Evolutionary conservation across 2,329 filamentous ascomycete genomes (phyloP).

Genomic region (Aspergillus tubingensis): DNA sequence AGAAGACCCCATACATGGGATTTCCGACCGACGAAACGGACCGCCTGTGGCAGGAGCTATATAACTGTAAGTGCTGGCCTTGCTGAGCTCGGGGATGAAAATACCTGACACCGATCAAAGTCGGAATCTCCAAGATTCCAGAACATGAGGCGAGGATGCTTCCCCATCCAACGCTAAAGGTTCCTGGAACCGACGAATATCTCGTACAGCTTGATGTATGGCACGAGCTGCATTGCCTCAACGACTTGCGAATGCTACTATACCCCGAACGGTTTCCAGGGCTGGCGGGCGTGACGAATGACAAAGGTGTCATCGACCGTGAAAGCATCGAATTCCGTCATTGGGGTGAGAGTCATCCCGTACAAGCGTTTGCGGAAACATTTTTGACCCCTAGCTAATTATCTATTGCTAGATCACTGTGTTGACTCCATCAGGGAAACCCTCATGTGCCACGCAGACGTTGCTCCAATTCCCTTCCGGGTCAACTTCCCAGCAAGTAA

Average conservation of each 20-base stretch:
- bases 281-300: background rate
- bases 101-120: background rate
- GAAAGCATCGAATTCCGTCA: background rate
- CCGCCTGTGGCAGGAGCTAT: background rate
- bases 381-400: background rate
- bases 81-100: too few relatives aligned
- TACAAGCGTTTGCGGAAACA: background rate
- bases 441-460: conserved; percentile 1
- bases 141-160: background rate
- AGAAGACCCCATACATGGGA: background rate
- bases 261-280: background rate
- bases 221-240: background rate
- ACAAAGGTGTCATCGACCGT: background rate
- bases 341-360: background rate
- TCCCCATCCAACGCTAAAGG: background rate
- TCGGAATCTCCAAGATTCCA: background rate
- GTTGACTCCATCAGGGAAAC: background rate
- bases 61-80: background rate
- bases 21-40: conserved; percentile 2
- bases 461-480: background rate
- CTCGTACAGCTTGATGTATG: conserved; percentile 1
- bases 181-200: background rate
- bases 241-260: background rate
- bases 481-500: background rate
- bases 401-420: background rate